A percentile compares a stretch with the other conserved stretches of the same genome.
Conservation (phyloP, 306 rosid genomes). For the Pyrus pyrifolia region DNA sequence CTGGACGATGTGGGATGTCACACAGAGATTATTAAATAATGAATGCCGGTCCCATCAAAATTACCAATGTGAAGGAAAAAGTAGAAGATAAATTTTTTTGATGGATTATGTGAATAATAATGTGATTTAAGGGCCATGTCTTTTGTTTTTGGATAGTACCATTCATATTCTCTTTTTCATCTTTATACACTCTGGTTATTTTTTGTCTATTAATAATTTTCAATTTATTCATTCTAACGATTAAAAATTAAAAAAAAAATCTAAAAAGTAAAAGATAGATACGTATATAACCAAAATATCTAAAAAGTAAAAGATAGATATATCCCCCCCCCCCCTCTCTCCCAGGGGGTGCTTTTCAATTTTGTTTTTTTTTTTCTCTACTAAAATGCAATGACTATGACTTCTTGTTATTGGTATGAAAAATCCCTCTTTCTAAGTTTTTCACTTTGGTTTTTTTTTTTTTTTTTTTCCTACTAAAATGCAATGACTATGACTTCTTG, state of each 20-base stretch:
- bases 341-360: neutral
- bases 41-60: neutral
- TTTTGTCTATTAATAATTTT: no score
- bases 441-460: neutral
- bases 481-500: neutral
- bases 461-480: neutral
- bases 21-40: neutral
- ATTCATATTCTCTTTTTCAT: no score
- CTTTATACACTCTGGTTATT: no score
- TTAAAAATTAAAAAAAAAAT: no score
- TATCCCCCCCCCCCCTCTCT: no score
- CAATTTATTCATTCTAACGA: fast-evolving
- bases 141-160: neutral
- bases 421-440: neutral
- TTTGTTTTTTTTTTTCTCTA: neutral
- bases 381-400: neutral
- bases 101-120: neutral
- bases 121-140: neutral
- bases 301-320: no score
- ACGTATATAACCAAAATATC: no score
- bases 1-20: no score
- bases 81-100: neutral
- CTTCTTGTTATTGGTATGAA: neutral
- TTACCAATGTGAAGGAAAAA: neutral
- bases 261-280: no score